A percentile compares a stretch with the other conserved stretches of the same genome.
Conservation (phyloP, 169 alveolate genomes). For the Plasmodium inui region DNA sequence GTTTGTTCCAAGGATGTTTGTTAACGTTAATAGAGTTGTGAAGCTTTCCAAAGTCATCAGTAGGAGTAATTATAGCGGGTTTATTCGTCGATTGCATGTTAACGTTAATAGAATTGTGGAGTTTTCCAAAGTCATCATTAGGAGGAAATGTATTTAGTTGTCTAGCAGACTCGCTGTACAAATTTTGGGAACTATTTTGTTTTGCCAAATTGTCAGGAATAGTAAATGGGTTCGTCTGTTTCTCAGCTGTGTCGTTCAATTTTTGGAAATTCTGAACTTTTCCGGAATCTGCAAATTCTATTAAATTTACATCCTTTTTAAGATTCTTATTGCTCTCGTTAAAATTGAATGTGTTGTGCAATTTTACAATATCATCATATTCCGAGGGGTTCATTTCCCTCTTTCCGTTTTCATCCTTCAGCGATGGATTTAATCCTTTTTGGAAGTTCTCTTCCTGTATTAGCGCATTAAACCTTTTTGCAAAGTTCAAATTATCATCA, state of each 20-base stretch:
- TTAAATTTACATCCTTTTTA: background rate
- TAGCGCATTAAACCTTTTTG: background rate
- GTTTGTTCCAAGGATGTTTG: background rate
- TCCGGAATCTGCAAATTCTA: background rate
- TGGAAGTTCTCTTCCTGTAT: constrained; percentile 1
- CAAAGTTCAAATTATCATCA: background rate
- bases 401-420: background rate
- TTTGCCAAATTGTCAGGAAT: background rate
- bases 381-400: background rate
- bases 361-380: background rate
- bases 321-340: background rate
- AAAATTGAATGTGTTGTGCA: background rate
- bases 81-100: background rate
- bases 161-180: background rate
- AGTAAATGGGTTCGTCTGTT: background rate
- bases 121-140: background rate
- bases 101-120: background rate
- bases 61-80: background rate
- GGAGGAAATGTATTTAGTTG: background rate
- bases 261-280: background rate
- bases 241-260: background rate
- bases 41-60: background rate
- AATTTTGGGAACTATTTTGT: background rate
- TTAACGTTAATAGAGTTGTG: background rate
- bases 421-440: background rate